phyloP scores from a whole-genome alignment of 805 yeast species.

The Cephaloascus albidus region DNA sequence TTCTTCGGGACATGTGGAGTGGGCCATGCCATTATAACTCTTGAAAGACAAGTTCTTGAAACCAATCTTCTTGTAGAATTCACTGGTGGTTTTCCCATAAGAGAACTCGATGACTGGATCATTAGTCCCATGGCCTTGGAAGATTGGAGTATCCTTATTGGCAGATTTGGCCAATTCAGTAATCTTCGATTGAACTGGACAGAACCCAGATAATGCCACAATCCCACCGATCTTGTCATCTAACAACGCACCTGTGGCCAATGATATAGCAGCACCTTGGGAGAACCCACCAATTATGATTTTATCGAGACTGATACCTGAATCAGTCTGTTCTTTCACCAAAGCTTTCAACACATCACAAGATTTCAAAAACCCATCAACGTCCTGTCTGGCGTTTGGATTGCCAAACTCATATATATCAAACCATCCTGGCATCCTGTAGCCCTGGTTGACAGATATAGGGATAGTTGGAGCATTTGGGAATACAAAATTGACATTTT shows the following conservation, averaged over 20 bases:
- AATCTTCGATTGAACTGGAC: conserved; percentile 20
- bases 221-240: conserved; percentile 71
- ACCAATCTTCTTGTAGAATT: conserved; percentile 41
- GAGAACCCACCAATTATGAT: conserved; percentile 93
- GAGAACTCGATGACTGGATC: conserved; percentile 55
- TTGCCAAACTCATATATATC: conserved; percentile 55
- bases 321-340: conserved; percentile 43
- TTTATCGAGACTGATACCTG: conserved; percentile 49
- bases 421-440: conserved; percentile 79
- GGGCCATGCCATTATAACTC: conserved; percentile 56
- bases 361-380: conserved; percentile 42
- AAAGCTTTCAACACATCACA: conserved; percentile 33
- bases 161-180: conserved; percentile 12
- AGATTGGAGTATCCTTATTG: conserved; percentile 63
- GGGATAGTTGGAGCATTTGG: conserved; percentile 82
- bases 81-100: conserved; percentile 28
- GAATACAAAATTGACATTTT: conserved; percentile 64
- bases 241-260: conserved; percentile 46
- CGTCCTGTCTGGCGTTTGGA: conserved; percentile 37
- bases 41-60: conserved; percentile 29
- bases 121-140: conserved; percentile 79
- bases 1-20: conserved; percentile 62
- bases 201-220: conserved; percentile 69
- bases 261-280: conserved; percentile 82
- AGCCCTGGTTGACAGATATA: conserved; percentile 59